A percentile compares a stretch with the other conserved stretches of the same genome.
Evolutionary conservation across 495 filamentous ascomycete species (phyloP).

Genomic region (Podospora appendiculata): DNA sequence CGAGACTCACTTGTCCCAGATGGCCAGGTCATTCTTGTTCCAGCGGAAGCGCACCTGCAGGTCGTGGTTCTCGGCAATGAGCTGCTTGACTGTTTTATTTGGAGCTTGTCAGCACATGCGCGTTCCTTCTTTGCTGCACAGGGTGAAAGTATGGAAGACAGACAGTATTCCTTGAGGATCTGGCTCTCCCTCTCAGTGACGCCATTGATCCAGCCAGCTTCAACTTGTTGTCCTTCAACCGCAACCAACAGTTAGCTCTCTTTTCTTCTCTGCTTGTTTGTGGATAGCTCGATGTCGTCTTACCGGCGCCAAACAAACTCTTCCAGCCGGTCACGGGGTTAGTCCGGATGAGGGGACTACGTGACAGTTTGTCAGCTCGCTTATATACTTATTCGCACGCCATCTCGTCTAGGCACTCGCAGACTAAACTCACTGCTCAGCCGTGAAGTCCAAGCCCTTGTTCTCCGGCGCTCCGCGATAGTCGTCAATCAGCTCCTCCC

Average conservation of each 20-base stretch:
- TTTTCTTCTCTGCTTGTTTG: too few species aligned
- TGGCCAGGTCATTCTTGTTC: conserved; percentile 54
- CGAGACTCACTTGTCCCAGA: conserved; percentile 54
- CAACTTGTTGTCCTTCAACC: conserved; percentile 32
- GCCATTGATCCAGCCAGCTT: conserved; percentile 55
- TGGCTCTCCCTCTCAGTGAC: conserved; percentile 54
- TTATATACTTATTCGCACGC: too few species aligned
- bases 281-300: too few species aligned
- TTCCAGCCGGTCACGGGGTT: conserved; percentile 75
- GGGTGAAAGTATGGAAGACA: background rate
- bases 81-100: conserved; percentile 34
- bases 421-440: conserved; percentile 50
- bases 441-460: conserved; percentile 48
- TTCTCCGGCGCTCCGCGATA: conserved; percentile 59
- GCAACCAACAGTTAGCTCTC: too few species aligned
- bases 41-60: conserved; percentile 61
- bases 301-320: conserved; percentile 47
- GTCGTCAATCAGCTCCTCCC: conserved; percentile 47
- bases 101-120: too few species aligned
- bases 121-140: too few species aligned
- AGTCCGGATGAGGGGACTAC: conserved; percentile 55
- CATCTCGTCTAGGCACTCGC: too few species aligned
- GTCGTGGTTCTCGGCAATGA: conserved; percentile 67
- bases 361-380: conserved; percentile 25
- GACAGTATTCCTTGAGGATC: conserved; percentile 51